Evolutionary conservation across 495 filamentous ascomycete genomes (phyloP).

Genomic region (Jackrogersella minutella): DNA sequence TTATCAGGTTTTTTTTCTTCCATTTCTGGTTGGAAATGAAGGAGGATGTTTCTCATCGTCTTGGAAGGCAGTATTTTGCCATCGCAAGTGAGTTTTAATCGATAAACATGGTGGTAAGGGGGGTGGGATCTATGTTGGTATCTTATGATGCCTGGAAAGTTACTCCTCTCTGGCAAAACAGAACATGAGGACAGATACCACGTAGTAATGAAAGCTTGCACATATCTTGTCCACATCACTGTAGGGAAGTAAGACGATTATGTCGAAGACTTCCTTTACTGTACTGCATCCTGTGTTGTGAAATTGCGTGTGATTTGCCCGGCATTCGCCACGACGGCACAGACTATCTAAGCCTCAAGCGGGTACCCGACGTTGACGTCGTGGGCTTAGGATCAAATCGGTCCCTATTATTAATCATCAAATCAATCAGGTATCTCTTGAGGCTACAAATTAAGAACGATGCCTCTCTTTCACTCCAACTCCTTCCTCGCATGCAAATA

Average conservation of each 20-base stretch:
- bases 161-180: constrained; percentile 2
- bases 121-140: not conserved
- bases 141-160: not conserved
- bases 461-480: too few species aligned
- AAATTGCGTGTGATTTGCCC: too few species aligned
- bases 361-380: not conserved
- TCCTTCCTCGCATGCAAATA: not conserved
- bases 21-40: constrained; percentile 4
- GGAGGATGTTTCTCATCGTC: constrained; percentile 1
- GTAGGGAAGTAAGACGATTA: not conserved
- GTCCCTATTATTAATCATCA: not conserved
- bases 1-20: not conserved
- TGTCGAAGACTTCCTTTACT: not conserved
- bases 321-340: not conserved
- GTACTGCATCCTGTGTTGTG: too few species aligned
- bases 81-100: constrained; percentile 1
- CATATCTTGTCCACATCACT: not conserved
- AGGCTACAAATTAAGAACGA: not conserved
- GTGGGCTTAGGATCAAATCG: not conserved
- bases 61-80: constrained; percentile 4
- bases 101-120: constrained; percentile 3
- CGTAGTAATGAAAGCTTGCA: not conserved
- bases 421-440: not conserved
- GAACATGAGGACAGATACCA: not conserved
- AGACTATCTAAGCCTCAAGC: not conserved